phyloP scores from a whole-genome alignment of 1,284 basidiomycete species.

The Exobasidium rhododendri region DNA sequence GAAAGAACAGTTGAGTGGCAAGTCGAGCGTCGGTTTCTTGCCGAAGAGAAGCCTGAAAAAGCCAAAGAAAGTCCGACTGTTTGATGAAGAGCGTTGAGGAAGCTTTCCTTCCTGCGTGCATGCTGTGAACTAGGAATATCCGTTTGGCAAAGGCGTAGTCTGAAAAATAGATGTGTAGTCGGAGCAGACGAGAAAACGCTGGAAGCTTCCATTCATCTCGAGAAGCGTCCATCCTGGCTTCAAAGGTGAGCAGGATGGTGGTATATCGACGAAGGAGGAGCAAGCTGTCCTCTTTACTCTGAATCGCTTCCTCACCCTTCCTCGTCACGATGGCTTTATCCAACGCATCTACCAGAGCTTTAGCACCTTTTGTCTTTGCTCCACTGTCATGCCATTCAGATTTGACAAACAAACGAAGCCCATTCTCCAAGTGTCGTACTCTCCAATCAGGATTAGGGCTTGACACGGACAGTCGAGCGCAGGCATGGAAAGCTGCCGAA shows the following conservation, averaged over 20 bases:
- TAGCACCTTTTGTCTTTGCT: not conserved
- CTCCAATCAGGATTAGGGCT: not conserved
- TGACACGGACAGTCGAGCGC: not conserved
- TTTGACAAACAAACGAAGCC: not conserved
- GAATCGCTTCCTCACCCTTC: not conserved
- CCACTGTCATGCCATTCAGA: not conserved
- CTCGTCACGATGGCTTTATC: not conserved
- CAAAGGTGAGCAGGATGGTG: not conserved
- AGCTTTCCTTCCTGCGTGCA: not conserved
- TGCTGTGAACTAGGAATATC: not conserved
- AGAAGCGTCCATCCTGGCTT: not conserved
- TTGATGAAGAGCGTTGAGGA: not conserved
- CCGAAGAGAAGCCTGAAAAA: not conserved
- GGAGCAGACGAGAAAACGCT: not conserved
- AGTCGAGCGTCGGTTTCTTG: not conserved
- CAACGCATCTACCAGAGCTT: not conserved
- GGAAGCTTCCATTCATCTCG: not conserved
- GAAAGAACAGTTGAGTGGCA: not conserved
- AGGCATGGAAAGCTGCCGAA: not conserved
- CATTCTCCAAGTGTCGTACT: not conserved
- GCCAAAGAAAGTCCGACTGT: not conserved
- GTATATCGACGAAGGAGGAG: not conserved
- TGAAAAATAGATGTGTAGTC: not conserved
- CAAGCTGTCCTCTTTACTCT: not conserved
- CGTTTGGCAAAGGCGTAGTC: conserved; percentile 3